Base-by-base conservation (phyloP, 306 rosid genomes). In the Dryas alaskensis region DNA sequence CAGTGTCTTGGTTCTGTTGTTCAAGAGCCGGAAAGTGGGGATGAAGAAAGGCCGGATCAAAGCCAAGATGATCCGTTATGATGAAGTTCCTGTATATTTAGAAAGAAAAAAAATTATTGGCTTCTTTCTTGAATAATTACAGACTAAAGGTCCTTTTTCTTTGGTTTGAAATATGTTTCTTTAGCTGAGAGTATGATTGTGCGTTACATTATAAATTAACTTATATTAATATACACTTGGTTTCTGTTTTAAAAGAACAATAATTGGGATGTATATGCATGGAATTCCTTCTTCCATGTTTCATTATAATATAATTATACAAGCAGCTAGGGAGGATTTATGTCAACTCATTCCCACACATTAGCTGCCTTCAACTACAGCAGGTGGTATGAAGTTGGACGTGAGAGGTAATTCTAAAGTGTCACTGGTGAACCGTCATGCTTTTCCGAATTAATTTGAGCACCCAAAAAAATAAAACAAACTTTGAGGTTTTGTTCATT, bases 41-140 rank as follows among this genome's bases (percentile, higher is more conserved):
- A 64, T 59, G 94, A 88, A 67, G 88, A 85, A 70, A 87, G 62
- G 71, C 84, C 84, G 75, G 95, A 88, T 61, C 82, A 84, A 60
- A 86, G 73, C 81, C 88, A 82, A 75, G 85, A 78, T 65, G 83
- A 86, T 67, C 81, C 91, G 53, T 52, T 71, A 54, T 67, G 86
- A 52, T 83, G 82, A 86, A 66, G 51, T 81, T 76, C 43, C 31
- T 6, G 39, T 31, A 9, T 60, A 19, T 71, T 76, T 52, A 31
- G 3, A 31, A 31, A 31, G 3, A 31, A 31, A 1, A 31, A 39
- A 61, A 6, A 5, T 52, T 70, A 55, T 73, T 59, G 27, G 46
- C 14, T 51, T 39, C 61, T 72, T 76, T 37, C 49, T 67, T 72
- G 45, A 48, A 13, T 73, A 73, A 77, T 85, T 60, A 49, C 73